Base-by-base conservation (phyloP, 192 early-diverging fungal genomes). In the Podila verticillata region DNA sequence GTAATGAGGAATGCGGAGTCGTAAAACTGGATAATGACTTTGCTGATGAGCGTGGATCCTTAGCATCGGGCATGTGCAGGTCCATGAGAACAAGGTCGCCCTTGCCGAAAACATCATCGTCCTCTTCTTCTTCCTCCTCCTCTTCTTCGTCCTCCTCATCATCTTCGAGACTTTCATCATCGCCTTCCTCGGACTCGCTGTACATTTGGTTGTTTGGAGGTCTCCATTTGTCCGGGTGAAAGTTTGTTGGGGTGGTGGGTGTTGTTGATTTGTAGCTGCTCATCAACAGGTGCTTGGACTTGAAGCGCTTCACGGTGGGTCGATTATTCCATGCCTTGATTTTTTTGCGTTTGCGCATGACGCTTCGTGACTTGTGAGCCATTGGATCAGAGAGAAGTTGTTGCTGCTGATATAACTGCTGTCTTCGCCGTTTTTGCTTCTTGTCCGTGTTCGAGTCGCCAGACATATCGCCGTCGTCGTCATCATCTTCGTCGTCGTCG, bases 51-150 rank as follows among this genome's bases (percentile, higher is more conserved):
- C 66, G 65, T 5, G 69, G 31, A 19, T 68, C 66, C 28, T 72
- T 72, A 3, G 68, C 57, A 39, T 80, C 77, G 2, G 77, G 77
- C 77, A 80, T 80, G 20, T 80, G 77, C 19, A 80, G 35, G 24
- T 80, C 77, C 77, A 80, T 80, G 10, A 80, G 61, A 19, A 80
- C 77, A 22, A 80, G 77, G 34, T 80, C 77, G 15, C 67, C 77
- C 61, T 80, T 80, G 49, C 70, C 77, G 68, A 80, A 80, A 5
- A 80, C 77, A 15, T 80, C 77, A 17, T 80, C 77, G 7, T 80
- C 77, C 8, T 72, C 77, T 3, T 80, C 75, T 26, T 61, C 29
- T 12, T 80, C 77, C 17, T 80, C 77, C 13, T 80, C 77, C 44
- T 80, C 77, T 3, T 80, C 77, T 4, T 31, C 28, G 19, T 32